phyloP scores from a whole-genome alignment of 176 grass and related monocot genomes.

The Aegilops bicornis region DNA sequence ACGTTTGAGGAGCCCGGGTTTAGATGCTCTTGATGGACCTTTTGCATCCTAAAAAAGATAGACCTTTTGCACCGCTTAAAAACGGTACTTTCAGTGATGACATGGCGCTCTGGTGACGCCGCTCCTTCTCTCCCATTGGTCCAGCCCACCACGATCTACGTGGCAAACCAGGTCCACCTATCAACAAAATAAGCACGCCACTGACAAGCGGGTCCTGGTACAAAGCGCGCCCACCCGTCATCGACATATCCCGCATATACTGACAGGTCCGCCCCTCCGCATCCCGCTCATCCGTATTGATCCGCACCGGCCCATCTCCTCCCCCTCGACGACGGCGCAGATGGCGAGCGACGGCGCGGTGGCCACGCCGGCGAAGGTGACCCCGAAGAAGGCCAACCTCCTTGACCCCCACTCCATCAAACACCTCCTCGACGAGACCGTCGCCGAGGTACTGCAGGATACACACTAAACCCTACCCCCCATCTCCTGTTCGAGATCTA shows the following conservation, averaged over 20 bases:
- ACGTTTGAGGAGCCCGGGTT: too few relatives aligned
- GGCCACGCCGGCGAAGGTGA: slow-evolving; percentile 30
- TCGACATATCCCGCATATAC: neutral
- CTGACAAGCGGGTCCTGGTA: neutral
- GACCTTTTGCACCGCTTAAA: too few relatives aligned
- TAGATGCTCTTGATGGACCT: too few relatives aligned
- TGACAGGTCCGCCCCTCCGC: neutral
- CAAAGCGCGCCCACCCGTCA: neutral
- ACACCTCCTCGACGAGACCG: slow-evolving; percentile 80
- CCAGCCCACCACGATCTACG: neutral
- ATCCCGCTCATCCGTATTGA: neutral
- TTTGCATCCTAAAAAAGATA: too few relatives aligned
- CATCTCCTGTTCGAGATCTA: neutral
- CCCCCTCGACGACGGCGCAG: slow-evolving; percentile 30
- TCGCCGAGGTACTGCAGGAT: slow-evolving; percentile 45
- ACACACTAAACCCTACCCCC: slow-evolving; percentile 13
- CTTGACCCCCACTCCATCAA: slow-evolving; percentile 79
- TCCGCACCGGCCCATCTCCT: neutral
- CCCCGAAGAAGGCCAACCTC: slow-evolving; percentile 72
- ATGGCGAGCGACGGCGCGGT: slow-evolving; percentile 36
- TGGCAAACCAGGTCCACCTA: neutral
- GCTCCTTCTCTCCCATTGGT: slow-evolving; percentile 32
- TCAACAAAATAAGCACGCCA: neutral
- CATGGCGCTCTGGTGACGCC: slow-evolving; percentile 33
- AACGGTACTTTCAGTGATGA: neutral